Evolutionary conservation across 2,329 filamentous ascomycete species (phyloP).

Genomic region (Arthrobotrys sphaeroides): DNA sequence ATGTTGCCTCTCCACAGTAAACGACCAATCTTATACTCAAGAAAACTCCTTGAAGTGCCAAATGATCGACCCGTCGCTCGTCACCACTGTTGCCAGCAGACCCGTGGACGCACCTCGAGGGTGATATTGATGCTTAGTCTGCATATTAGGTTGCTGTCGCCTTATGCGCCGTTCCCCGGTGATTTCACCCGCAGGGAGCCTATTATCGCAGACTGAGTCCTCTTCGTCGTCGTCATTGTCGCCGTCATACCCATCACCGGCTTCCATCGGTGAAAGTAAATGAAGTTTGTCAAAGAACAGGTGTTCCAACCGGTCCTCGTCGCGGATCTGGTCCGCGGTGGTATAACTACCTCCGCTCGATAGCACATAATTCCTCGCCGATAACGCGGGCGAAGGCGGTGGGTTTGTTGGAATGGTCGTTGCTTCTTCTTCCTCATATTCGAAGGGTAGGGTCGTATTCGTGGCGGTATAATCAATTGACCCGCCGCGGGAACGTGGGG

Average conservation of each 20-base stretch:
- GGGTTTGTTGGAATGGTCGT: slow-evolving; percentile 35
- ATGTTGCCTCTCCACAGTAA: neutral
- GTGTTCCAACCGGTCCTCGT: neutral
- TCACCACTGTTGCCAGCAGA: slow-evolving; percentile 44
- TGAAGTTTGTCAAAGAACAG: slow-evolving; percentile 25
- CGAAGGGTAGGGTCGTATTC: slow-evolving; percentile 10
- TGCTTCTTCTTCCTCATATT: slow-evolving; percentile 35
- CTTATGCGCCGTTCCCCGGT: slow-evolving; percentile 41
- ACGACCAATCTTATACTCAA: neutral
- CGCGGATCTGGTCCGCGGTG: slow-evolving; percentile 2
- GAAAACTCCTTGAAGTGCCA: slow-evolving; percentile 53
- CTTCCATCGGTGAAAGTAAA: slow-evolving; percentile 24
- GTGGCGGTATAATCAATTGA: slow-evolving; percentile 37
- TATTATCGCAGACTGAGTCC: neutral
- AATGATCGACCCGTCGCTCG: slow-evolving; percentile 42
- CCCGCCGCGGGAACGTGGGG: slow-evolving; percentile 34
- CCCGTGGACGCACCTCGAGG: slow-evolving; percentile 44
- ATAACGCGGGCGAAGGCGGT: slow-evolving; percentile 50
- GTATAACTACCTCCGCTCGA: slow-evolving; percentile 5
- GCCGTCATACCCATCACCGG: slow-evolving; percentile 28
- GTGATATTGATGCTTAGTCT: slow-evolving; percentile 30
- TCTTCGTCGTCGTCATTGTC: slow-evolving; percentile 13
- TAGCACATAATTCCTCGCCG: neutral
- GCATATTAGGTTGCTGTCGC: slow-evolving; percentile 25
- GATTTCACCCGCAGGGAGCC: slow-evolving; percentile 39